Base-by-base conservation (phyloP, 805 yeast genomes). In the Lipomyces yamanashiensis region DNA sequence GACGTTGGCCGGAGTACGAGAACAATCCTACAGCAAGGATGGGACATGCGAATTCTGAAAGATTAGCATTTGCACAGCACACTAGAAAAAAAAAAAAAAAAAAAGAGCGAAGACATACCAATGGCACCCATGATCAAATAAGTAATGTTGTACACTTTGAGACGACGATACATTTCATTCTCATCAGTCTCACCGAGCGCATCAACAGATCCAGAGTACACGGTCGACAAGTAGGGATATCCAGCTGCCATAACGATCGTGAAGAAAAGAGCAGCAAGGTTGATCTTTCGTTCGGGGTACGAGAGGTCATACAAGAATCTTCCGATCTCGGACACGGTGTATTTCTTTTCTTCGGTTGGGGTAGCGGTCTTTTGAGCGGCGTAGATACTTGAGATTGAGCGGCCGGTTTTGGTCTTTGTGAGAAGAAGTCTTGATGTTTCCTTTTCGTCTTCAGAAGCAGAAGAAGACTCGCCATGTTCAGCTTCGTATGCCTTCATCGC, bases 91-190 rank as follows among this genome's bases (percentile, higher is more conserved):
- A 54, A 72, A 72, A 23, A 77, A 70, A n/a, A 55, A 50, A 39
- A 66, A 65, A 78, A 62, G n/a, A 76, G 70, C 59, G 8, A 49
- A 49, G 4, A 65, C 70, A 49, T 76, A 69, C 51, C 81, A 74
- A 64, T 74, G 23, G 71, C 76, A 75, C 36, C 82, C 82, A 59
- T 73, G 63, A 75, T 71, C 10, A 76, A 72, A 61, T 79, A 74
- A 13, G 79, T 79, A 23, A 79, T 72, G 50, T 76, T 75, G 47
- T 76, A 69, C 59, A 78, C 77, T 33, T 72, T 77, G 54, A 79
- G 65, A 8, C 80, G 66, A 9, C 78, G 75, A n/a, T 75, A 73
- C 50, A 74, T 34, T 75, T 45, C 19, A 12, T 54, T 33, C 47
- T 61, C 59, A 47, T 64, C 67, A 21, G 61, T 54, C 75, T 78